These are phyloP conservation scores for Scopulariopsis brevicaulis DNA, from an alignment of 2,329 filamentous ascomycete species.

Conservation along the genomic window DNA sequence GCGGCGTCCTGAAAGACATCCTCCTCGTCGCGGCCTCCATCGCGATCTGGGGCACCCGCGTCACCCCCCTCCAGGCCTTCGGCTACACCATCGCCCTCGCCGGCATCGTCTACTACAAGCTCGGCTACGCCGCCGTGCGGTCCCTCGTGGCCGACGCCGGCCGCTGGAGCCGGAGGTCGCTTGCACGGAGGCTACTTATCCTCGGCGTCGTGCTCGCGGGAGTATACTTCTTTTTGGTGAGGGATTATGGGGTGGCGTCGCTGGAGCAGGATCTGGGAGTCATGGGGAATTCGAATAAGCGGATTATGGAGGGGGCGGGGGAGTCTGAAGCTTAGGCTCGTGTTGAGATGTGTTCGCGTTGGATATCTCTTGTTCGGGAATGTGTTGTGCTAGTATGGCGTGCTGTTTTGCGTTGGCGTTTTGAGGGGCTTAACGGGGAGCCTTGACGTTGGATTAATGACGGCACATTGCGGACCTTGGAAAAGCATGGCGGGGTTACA, in stretches of 20 bases:
- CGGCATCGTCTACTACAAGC: constrained; percentile 72
- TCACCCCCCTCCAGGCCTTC: constrained; percentile 67
- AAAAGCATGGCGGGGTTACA: neutral
- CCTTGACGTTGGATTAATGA: neutral
- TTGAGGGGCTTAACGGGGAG: neutral
- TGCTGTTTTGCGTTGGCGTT: neutral
- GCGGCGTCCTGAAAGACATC: constrained; percentile 81
- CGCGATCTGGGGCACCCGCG: constrained; percentile 68
- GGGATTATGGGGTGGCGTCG: neutral
- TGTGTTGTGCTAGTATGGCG: neutral
- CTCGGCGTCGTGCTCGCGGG: constrained; percentile 25
- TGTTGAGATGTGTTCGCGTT: neutral
- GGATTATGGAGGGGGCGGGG: neutral
- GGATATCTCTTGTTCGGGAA: neutral
- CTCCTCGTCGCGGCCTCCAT: constrained; percentile 71
- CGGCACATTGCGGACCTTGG: neutral
- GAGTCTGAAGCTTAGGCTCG: neutral
- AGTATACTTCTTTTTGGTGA: neutral
- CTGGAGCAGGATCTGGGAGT: neutral
- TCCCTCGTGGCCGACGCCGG: constrained; percentile 55
- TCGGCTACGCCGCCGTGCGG: constrained; percentile 64
- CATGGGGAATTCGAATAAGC: neutral
- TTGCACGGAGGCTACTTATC: constrained; percentile 56
- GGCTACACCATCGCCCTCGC: constrained; percentile 71
- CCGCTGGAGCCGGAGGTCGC: constrained; percentile 61